A percentile compares a stretch with the other conserved stretches of the same genome.
phyloP scores from a whole-genome alignment of 352 stramenopile genomes.

The Plasmopara halstedii region DNA sequence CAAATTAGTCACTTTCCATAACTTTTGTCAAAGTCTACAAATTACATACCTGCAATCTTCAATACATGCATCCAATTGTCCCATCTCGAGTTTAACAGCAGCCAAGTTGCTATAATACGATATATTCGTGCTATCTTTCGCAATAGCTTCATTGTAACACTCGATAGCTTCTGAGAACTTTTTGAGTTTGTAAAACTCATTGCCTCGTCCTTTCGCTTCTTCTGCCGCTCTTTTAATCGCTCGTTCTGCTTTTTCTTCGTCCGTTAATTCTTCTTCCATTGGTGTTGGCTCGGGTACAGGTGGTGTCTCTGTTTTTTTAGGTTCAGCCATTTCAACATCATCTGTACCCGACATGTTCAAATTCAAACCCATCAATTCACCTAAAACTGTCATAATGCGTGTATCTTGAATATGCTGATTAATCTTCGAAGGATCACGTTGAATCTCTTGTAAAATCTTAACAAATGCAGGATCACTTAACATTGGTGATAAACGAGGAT shows the following conservation, averaged over 20 bases:
- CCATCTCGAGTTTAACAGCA: constrained; percentile 95
- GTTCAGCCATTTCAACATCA: constrained; percentile 43
- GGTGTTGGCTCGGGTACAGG: constrained; percentile 39
- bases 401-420: constrained; percentile 75
- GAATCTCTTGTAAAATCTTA: constrained; percentile 61
- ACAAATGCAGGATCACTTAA: constrained; percentile 92
- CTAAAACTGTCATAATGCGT: constrained; percentile 82
- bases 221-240: constrained; percentile 66
- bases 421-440: constrained; percentile 70
- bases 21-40: not conserved
- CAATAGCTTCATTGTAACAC: constrained; percentile 95
- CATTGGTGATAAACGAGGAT: constrained; percentile 82
- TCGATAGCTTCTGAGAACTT: constrained; percentile 91
- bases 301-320: constrained; percentile 15
- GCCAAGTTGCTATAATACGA: constrained; percentile 97
- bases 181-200: constrained; percentile 97
- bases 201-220: constrained; percentile 92
- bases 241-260: constrained; percentile 73
- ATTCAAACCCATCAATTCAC: constrained; percentile 78
- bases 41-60: constrained; percentile 79
- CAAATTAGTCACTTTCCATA: constrained; percentile 3
- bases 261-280: constrained; percentile 80
- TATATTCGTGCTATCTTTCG: constrained; percentile 94
- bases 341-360: constrained; percentile 48
- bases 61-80: constrained; percentile 93